A percentile compares a stretch with the other conserved stretches of the same genome.
Conservation (phyloP, 1,139 yeast species). For the Kodamaea sp. region DNA sequence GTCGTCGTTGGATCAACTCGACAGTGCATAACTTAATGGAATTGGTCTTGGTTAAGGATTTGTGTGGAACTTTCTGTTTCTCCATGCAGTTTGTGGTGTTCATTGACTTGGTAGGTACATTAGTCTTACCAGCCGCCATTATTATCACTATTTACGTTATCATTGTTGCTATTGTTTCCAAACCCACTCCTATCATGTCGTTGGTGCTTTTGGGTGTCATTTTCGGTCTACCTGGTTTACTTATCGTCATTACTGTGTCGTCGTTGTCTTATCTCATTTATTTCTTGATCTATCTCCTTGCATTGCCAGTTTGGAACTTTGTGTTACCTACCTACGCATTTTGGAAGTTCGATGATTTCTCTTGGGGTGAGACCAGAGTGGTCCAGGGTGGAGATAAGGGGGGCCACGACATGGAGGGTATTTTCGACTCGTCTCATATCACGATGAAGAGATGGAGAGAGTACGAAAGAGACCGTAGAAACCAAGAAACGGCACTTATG, state of each 20-base stretch:
- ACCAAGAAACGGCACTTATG: constrained; percentile 23
- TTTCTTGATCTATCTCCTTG: constrained; percentile 77
- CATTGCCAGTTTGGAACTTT: constrained; percentile 95
- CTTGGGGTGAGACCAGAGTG: constrained; percentile 97
- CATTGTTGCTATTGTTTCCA: constrained; percentile 70
- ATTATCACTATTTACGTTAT: constrained; percentile 83
- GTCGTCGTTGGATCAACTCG: constrained; percentile 98
- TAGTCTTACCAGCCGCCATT: constrained; percentile 92
- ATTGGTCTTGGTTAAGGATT: constrained; percentile 79
- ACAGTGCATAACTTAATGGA: constrained; percentile 96
- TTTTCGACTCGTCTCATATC: constrained; percentile 85
- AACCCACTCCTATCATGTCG: constrained; percentile 82
- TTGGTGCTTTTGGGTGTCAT: constrained; percentile 77
- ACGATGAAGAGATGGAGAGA: constrained; percentile 94
- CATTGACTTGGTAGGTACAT: constrained; percentile 86
- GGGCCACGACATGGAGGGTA: constrained; percentile 67
- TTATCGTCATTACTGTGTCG: constrained; percentile 87
- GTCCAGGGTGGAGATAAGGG: constrained; percentile 76
- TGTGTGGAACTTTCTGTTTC: constrained; percentile 96
- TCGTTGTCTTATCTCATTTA: constrained; percentile 74
- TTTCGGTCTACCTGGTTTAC: constrained; percentile 85
- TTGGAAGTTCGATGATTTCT: constrained; percentile 97
- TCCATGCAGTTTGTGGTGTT: constrained; percentile 95
- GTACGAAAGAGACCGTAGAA: constrained; percentile 69
- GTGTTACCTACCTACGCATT: constrained; percentile 84